These are phyloP conservation scores for Kuraishia ogatae DNA, from an alignment of 805 yeast genomes.

Conservation along the genomic window DNA sequence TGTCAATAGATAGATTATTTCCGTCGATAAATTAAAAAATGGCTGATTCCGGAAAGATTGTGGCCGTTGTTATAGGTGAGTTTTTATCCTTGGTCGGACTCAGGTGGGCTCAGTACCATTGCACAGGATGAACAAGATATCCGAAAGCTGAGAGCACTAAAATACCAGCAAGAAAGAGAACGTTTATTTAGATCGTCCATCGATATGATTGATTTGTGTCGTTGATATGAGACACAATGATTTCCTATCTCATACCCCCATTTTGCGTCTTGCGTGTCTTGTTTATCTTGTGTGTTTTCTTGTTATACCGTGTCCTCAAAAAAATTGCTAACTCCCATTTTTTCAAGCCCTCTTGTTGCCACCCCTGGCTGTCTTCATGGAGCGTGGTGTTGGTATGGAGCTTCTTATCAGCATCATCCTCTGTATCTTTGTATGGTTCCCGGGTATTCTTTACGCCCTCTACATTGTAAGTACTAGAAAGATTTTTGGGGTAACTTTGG, in stretches of 20 bases:
- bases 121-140: too few species aligned
- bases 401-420: conserved; percentile 57
- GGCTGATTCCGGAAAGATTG: conserved; percentile 13
- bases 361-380: conserved; percentile 69
- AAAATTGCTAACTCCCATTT: background rate
- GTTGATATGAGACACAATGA: too few species aligned
- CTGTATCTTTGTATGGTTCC: conserved; percentile 62
- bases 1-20: background rate
- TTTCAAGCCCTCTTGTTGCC: conserved; percentile 53
- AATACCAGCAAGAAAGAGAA: too few species aligned
- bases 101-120: too few species aligned
- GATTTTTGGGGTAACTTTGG: too few species aligned
- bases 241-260: too few species aligned
- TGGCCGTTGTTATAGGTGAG: conserved; percentile 17
- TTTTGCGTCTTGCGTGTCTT: too few species aligned
- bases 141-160: too few species aligned
- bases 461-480: conserved; percentile 35
- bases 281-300: too few species aligned
- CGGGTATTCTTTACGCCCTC: conserved; percentile 72
- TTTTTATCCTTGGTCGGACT: conserved; percentile 1
- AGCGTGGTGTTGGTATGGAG: conserved; percentile 55
- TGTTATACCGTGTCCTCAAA: too few species aligned
- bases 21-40: background rate
- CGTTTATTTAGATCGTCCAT: too few species aligned
- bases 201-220: too few species aligned